A percentile compares a stretch with the other conserved stretches of the same genome.
These are phyloP conservation scores for Zoysia pacifica DNA, from an alignment of 176 grass and related monocot genomes.

Conservation along the genomic window DNA sequence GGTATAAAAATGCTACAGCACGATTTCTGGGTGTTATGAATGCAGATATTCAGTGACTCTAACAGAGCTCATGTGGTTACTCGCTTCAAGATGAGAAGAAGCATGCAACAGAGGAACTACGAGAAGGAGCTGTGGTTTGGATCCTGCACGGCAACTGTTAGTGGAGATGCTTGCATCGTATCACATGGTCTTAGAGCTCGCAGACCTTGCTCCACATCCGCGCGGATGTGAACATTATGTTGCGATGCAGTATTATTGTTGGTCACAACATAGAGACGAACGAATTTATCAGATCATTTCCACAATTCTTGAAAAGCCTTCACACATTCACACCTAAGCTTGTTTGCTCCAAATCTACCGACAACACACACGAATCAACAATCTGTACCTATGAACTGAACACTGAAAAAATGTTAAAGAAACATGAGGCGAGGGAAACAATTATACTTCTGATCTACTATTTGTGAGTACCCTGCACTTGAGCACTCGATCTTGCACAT, in stretches of 20 bases:
- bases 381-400: conserved; percentile 21
- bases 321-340: neutral
- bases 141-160: too few relatives aligned
- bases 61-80: neutral
- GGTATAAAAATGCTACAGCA: too few relatives aligned
- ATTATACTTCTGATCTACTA: conserved; percentile 27
- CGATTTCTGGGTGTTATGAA: too few relatives aligned
- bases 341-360: conserved; percentile 16
- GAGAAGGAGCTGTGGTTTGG: too few relatives aligned
- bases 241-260: neutral
- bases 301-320: neutral
- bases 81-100: too few relatives aligned
- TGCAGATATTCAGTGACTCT: too few relatives aligned
- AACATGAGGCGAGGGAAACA: neutral
- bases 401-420: neutral
- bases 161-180: too few relatives aligned
- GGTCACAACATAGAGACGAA: neutral
- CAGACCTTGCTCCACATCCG: too few relatives aligned
- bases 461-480: conserved; percentile 74
- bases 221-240: too few relatives aligned
- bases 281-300: neutral
- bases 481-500: conserved; percentile 73
- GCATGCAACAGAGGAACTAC: too few relatives aligned
- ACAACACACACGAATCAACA: conserved; percentile 29
- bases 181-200: too few relatives aligned